Base-by-base conservation (phyloP, 2,329 filamentous ascomycete genomes). In the Cordyceps militaris region DNA sequence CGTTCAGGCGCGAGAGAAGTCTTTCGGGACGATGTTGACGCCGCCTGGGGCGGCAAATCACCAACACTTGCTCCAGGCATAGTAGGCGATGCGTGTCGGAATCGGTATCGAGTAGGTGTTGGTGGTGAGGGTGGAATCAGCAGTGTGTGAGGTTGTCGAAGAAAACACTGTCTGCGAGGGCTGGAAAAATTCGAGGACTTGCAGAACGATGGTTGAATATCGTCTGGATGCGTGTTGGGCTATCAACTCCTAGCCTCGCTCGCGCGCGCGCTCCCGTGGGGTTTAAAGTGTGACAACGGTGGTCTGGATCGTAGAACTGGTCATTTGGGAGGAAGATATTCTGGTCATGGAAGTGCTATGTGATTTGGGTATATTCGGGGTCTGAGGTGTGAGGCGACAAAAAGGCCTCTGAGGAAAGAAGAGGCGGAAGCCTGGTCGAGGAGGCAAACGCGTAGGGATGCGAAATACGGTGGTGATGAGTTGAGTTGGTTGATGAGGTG, bases 1-100 rank as follows among this genome's bases (percentile, higher is more conserved):
- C 95, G 93, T 79, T 97, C 94, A 58, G 92, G 91, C 66, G 85
- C 87, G 66, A 86, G 77, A 61, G 87, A 80, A 64, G 87, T 75
- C 76, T 95, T 96, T 74, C 89, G 85, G 69, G 87, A 81, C 66
- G 83, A 82, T 71, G 88, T 83, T 70, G 90, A 83, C 69, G 84
- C 78, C 69, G 83, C 81, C 66, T 83, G 74, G 69, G 87, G 77
- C 66, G 85, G 76, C 66, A 81, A 77, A 66, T 83, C 79, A 67
- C 85, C 84, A 74, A 87, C 82, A 72, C 76, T 82, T 72, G 86
- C 82, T 77, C 83, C 85, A 71, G 87, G 85, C 86, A 90, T 90
- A 65, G 78, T 79, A 34, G 28, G 28, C 46, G 30, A 23, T 50
- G 46, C 28, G 55, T 48, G 16, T 48, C 24, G 53, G 24, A 19